phyloP scores from a whole-genome alignment of 2,329 filamentous ascomycete species.

The Scedosporium apiospermum region DNA sequence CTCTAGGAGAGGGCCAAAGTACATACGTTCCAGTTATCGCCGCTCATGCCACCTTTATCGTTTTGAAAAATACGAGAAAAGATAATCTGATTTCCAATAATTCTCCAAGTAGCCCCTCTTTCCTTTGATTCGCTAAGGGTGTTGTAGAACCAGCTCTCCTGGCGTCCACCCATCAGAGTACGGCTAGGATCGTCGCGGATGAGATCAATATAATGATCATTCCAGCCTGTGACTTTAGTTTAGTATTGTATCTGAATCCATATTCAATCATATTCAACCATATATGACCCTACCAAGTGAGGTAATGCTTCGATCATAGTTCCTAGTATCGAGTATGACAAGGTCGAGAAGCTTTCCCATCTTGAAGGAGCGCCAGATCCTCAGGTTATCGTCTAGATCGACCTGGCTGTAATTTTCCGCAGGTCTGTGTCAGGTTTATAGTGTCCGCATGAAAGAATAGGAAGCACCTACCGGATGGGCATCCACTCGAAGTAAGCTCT shows the following conservation, averaged over 20 bases:
- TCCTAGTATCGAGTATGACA: constrained; percentile 58
- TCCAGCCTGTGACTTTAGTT: constrained; percentile 29
- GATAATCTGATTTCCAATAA: constrained; percentile 63
- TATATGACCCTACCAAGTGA: constrained; percentile 18
- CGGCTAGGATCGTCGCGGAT: constrained; percentile 57
- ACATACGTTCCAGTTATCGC: constrained; percentile 25
- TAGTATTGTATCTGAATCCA: neutral
- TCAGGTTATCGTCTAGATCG: constrained; percentile 59
- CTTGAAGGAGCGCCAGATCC: constrained; percentile 58
- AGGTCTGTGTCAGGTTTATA: neutral
- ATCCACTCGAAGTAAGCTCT: constrained; percentile 60
- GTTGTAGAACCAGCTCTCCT: constrained; percentile 68
- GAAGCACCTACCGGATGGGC: constrained; percentile 18
- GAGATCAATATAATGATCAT: constrained; percentile 49
- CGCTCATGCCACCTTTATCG: constrained; percentile 20
- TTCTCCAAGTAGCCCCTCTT: constrained; percentile 59
- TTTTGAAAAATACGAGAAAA: constrained; percentile 44
- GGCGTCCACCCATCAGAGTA: constrained; percentile 59
- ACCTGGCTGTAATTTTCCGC: constrained; percentile 32
- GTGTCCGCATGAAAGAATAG: neutral
- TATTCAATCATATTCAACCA: neutral
- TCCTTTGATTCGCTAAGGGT: constrained; percentile 46
- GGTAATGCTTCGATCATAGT: constrained; percentile 60
- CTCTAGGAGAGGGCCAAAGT: neutral
- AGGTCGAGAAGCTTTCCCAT: constrained; percentile 58